These are phyloP conservation scores for Magnolia officinalis DNA, from an alignment of 164 flowering plant genomes.

Conservation along the genomic window DNA sequence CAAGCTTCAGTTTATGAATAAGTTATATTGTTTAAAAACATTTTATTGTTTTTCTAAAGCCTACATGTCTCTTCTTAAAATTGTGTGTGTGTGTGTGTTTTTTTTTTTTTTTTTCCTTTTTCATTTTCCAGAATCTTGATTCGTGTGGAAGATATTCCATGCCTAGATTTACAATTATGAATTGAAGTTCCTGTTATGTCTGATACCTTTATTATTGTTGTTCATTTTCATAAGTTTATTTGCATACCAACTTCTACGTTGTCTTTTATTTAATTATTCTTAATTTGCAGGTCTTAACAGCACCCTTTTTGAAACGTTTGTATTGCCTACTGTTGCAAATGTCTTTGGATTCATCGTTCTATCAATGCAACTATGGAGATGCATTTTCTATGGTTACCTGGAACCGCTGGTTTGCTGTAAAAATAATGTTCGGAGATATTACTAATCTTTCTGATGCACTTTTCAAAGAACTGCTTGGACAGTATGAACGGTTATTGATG, in stretches of 20 bases:
- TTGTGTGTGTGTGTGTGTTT: too few relatives aligned
- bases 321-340: conserved; percentile 25
- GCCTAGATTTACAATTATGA: too few relatives aligned
- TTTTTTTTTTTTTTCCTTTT: too few relatives aligned
- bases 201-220: neutral
- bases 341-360: conserved; percentile 13
- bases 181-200: too few relatives aligned
- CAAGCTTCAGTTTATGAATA: too few relatives aligned
- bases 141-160: too few relatives aligned
- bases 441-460: conserved; percentile 30
- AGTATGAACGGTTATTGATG: conserved; percentile 23
- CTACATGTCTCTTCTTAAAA: too few relatives aligned
- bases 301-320: conserved; percentile 25
- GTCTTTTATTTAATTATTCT: neutral
- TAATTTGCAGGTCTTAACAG: conserved; percentile 29
- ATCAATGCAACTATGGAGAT: conserved; percentile 2
- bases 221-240: too few relatives aligned
- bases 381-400: conserved; percentile 2
- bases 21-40: too few relatives aligned
- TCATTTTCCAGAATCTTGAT: too few relatives aligned
- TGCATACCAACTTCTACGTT: too few relatives aligned
- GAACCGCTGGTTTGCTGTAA: conserved; percentile 7
- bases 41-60: too few relatives aligned
- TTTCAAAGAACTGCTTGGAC: conserved; percentile 31
- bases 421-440: conserved; percentile 21